Evolutionary conservation across 1,284 basidiomycete species (phyloP).

Genomic region (Austropuccinia psidii): DNA sequence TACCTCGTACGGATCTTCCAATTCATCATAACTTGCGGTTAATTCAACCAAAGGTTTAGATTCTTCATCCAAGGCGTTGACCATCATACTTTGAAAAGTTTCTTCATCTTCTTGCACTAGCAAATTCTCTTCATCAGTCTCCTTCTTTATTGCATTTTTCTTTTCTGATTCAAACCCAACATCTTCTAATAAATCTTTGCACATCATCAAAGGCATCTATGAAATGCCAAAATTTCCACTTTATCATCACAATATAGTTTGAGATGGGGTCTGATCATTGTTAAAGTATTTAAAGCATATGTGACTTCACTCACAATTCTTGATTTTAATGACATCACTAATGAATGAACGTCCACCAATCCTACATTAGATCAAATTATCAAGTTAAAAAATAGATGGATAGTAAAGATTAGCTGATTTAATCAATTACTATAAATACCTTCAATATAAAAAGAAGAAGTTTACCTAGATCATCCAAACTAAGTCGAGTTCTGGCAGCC

Average conservation of each 20-base stretch:
- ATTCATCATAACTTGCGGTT: not conserved
- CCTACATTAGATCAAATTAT: too few species aligned
- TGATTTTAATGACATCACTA: constrained; percentile 82
- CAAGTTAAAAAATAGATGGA: constrained; percentile 41
- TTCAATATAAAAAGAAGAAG: too few species aligned
- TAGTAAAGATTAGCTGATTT: too few species aligned
- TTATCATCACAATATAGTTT: constrained; percentile 50
- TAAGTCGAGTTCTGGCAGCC: constrained; percentile 57
- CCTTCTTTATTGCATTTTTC: too few species aligned
- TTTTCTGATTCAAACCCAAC: constrained; percentile 62
- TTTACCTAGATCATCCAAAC: constrained; percentile 64
- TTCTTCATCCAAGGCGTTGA: constrained; percentile 21
- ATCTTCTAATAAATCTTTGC: constrained; percentile 75
- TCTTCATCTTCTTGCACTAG: too few species aligned
- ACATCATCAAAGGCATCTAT: constrained; percentile 59
- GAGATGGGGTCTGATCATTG: constrained; percentile 71
- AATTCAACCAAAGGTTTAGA: not conserved
- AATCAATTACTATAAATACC: not conserved
- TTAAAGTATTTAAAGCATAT: constrained; percentile 80
- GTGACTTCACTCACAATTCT: constrained; percentile 73
- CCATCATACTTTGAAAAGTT: constrained; percentile 18
- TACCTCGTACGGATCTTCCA: not conserved
- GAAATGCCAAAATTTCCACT: constrained; percentile 57
- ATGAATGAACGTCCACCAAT: constrained; percentile 73
- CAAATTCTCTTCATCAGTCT: not conserved